These are phyloP conservation scores for Zygnema cylindricum DNA, from an alignment of 139 green algal species.

Conservation along the genomic window DNA sequence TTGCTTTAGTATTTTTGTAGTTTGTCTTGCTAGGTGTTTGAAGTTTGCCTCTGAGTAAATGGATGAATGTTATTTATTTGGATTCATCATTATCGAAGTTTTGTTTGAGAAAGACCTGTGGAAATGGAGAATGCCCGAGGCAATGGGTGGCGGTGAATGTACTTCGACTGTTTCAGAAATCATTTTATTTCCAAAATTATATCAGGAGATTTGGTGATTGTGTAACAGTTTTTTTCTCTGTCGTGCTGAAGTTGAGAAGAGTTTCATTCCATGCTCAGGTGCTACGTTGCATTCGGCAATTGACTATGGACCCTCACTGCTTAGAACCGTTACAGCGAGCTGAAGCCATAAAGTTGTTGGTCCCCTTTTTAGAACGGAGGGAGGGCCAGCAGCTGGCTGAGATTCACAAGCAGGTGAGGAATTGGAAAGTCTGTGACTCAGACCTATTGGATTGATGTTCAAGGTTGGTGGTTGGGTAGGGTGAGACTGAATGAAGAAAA, in stretches of 20 bases:
- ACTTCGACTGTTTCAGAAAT: too few relatives aligned
- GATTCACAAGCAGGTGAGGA: conserved; percentile 29
- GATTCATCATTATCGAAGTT: too few relatives aligned
- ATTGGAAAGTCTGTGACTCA: background rate
- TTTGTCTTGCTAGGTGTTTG: background rate
- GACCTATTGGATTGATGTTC: background rate
- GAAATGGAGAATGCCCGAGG: too few relatives aligned
- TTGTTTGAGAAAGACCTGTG: too few relatives aligned
- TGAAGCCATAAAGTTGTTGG: conserved; percentile 50
- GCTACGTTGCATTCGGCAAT: conserved; percentile 30
- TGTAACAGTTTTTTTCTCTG: too few relatives aligned
- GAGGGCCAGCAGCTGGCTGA: background rate
- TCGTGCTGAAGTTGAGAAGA: too few relatives aligned
- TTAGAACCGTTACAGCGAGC: conserved; percentile 56
- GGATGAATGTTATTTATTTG: too few relatives aligned
- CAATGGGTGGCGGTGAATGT: too few relatives aligned
- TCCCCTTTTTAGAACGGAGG: conserved; percentile 17
- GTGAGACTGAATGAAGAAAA: too few relatives aligned
- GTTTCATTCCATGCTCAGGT: conserved; percentile 46
- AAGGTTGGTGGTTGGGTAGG: background rate
- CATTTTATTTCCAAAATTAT: too few relatives aligned
- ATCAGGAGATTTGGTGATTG: too few relatives aligned
- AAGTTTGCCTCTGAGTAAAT: too few relatives aligned
- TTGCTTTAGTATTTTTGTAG: background rate
- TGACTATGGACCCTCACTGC: conserved; percentile 32